These are phyloP conservation scores for Microbotryum violaceum DNA, from an alignment of 1,284 basidiomycete genomes.

Conservation along the genomic window DNA sequence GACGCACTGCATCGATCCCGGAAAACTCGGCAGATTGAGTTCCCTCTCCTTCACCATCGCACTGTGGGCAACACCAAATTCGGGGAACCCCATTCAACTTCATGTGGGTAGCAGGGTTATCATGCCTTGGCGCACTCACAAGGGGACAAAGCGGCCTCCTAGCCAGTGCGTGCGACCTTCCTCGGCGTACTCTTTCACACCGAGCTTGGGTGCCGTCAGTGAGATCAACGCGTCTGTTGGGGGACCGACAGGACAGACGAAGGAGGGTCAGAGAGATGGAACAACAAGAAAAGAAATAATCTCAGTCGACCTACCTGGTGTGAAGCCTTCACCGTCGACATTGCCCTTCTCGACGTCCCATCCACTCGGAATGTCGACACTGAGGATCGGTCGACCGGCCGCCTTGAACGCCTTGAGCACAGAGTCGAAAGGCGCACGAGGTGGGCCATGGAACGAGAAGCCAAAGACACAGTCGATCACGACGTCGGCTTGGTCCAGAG, in stretches of 20 bases:
- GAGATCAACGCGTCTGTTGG: constrained; percentile 71
- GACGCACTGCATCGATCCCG: constrained; percentile 27
- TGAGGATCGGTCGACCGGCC: constrained; percentile 61
- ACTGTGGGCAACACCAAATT: constrained; percentile 43
- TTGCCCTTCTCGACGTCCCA: constrained; percentile 86
- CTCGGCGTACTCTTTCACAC: constrained; percentile 61
- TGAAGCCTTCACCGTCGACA: constrained; percentile 34
- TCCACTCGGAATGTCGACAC: constrained; percentile 88
- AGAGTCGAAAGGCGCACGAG: constrained; percentile 76
- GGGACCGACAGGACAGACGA: constrained; percentile 44
- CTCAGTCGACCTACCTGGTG: constrained; percentile 16
- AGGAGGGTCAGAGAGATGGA: neutral
- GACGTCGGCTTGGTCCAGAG: constrained; percentile 61
- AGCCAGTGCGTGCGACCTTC: constrained; percentile 66
- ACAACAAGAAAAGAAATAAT: no score
- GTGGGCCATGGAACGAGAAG: constrained; percentile 84
- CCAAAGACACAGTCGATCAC: constrained; percentile 95
- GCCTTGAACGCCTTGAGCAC: constrained; percentile 61
- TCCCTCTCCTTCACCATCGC: constrained; percentile 60
- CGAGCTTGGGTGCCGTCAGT: constrained; percentile 89
- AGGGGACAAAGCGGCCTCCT: constrained; percentile 83
- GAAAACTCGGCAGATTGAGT: constrained; percentile 44
- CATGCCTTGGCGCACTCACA: constrained; percentile 48
- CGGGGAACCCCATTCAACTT: neutral
- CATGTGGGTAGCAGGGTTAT: neutral